Evolutionary conservation across 345 rosid species (phyloP).

Genomic region (Mercurialis annua): DNA sequence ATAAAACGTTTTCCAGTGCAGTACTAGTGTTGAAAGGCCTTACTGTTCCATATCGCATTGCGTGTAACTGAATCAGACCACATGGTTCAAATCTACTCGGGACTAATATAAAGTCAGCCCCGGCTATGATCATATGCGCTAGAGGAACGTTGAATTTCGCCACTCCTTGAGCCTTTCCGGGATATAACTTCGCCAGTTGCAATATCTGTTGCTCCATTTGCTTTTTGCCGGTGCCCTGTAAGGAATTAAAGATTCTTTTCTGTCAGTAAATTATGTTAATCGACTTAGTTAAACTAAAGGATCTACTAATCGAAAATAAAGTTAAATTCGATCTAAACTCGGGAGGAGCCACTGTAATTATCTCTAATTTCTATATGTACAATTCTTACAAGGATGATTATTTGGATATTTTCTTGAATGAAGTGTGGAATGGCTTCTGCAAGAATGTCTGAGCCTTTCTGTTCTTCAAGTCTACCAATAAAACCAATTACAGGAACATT

Average conservation of each 20-base stretch:
- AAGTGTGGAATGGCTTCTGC: slow-evolving; percentile 64
- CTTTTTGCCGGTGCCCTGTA: slow-evolving; percentile 87
- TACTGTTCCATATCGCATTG: slow-evolving; percentile 96
- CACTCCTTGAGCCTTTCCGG: slow-evolving; percentile 65
- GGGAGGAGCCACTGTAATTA: too few species aligned
- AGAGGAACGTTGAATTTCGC: slow-evolving; percentile 69
- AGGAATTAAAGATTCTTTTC: slow-evolving; percentile 1
- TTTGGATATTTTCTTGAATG: slow-evolving; percentile 58
- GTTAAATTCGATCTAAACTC: too few species aligned
- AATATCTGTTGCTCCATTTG: slow-evolving; percentile 65
- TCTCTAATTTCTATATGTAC: neutral
- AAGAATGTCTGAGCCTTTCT: slow-evolving; percentile 89
- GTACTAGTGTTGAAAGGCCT: neutral
- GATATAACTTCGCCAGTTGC: slow-evolving; percentile 54
- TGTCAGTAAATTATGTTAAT: too few species aligned
- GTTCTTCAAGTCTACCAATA: slow-evolving; percentile 93
- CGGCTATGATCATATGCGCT: slow-evolving; percentile 87
- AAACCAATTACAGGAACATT: slow-evolving; percentile 80
- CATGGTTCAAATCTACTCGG: slow-evolving; percentile 96
- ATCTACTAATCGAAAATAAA: too few species aligned
- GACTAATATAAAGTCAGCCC: slow-evolving; percentile 76
- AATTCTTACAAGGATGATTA: slow-evolving; percentile 64
- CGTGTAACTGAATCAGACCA: slow-evolving; percentile 90
- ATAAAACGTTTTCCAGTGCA: neutral
- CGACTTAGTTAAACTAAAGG: too few species aligned